Percentiles rank a stretch among this genome's conserved stretches.
Evolutionary conservation across 805 yeast genomes (phyloP).

Genomic region (Kregervanrija fluxuum): DNA sequence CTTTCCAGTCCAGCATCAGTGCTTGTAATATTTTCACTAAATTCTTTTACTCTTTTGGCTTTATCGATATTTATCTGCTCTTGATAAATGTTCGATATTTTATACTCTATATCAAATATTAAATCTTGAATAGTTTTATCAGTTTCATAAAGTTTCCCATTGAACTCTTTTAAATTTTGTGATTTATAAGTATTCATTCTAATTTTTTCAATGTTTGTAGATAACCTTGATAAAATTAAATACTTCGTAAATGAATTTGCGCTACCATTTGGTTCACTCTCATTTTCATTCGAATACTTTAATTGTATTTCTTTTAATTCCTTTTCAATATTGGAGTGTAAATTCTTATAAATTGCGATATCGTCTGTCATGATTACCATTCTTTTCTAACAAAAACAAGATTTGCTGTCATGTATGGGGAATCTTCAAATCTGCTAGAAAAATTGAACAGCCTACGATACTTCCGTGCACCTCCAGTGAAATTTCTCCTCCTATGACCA

Average conservation of each 20-base stretch:
- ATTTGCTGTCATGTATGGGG: too few species aligned
- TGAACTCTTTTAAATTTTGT: not conserved
- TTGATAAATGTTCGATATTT: conserved; percentile 3
- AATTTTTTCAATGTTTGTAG: conserved; percentile 12
- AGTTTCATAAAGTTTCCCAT: conserved; percentile 8
- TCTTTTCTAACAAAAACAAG: too few species aligned
- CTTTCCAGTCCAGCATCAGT: not conserved
- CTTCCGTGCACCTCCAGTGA: too few species aligned
- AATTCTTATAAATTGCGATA: not conserved
- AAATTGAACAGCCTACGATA: too few species aligned
- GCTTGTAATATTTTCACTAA: not conserved
- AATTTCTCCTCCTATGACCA: too few species aligned
- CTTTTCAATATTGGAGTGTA: not conserved
- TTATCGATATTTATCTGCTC: not conserved
- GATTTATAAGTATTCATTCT: conserved; percentile 9
- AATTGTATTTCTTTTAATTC: not conserved
- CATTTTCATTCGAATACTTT: not conserved
- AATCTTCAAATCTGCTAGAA: too few species aligned
- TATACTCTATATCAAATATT: conserved; percentile 13
- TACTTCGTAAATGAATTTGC: conserved; percentile 1
- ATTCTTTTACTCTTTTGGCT: not conserved
- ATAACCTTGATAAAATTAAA: conserved; percentile 4
- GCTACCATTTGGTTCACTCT: not conserved
- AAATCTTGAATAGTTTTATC: conserved; percentile 10
- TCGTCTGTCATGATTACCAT: too few species aligned